Evolutionary conservation across 805 yeast genomes (phyloP).

Genomic region (Kodamaea sagamina): DNA sequence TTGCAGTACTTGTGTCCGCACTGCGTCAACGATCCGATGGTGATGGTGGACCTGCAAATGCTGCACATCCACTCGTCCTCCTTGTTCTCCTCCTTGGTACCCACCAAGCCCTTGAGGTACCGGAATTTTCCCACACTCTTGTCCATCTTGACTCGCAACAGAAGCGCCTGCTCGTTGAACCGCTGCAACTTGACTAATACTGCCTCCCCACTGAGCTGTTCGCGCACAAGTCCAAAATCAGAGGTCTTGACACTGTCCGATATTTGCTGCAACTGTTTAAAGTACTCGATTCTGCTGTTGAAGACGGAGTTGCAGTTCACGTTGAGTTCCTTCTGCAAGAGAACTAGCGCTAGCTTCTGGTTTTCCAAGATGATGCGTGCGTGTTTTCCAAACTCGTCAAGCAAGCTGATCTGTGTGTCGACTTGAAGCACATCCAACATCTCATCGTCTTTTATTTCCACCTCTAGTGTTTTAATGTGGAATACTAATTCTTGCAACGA

Average conservation of each 20-base stretch:
- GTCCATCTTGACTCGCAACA: conserved; percentile 21
- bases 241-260: conserved; percentile 71
- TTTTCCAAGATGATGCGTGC: conserved; percentile 38
- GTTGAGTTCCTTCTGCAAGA: conserved; percentile 49
- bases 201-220: neutral
- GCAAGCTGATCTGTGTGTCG: conserved; percentile 23
- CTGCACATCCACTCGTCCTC: conserved; percentile 59
- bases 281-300: conserved; percentile 81
- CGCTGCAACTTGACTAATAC: conserved; percentile 18
- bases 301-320: conserved; percentile 62
- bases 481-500: conserved; percentile 38
- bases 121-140: conserved; percentile 37
- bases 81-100: conserved; percentile 13
- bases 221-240: conserved; percentile 33
- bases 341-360: conserved; percentile 44
- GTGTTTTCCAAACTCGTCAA: conserved; percentile 22
- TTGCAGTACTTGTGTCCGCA: conserved; percentile 94
- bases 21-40: conserved; percentile 75
- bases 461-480: conserved; percentile 29
- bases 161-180: conserved; percentile 8
- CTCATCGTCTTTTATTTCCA: conserved; percentile 26
- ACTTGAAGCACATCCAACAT: conserved; percentile 13
- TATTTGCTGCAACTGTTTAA: conserved; percentile 77
- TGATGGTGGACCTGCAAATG: conserved; percentile 73
- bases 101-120: conserved; percentile 34